A percentile compares a stretch with the other conserved stretches of the same genome.
Evolutionary conservation across 169 alveolate genomes (phyloP).

Genomic region (Cystoisospora suis): DNA sequence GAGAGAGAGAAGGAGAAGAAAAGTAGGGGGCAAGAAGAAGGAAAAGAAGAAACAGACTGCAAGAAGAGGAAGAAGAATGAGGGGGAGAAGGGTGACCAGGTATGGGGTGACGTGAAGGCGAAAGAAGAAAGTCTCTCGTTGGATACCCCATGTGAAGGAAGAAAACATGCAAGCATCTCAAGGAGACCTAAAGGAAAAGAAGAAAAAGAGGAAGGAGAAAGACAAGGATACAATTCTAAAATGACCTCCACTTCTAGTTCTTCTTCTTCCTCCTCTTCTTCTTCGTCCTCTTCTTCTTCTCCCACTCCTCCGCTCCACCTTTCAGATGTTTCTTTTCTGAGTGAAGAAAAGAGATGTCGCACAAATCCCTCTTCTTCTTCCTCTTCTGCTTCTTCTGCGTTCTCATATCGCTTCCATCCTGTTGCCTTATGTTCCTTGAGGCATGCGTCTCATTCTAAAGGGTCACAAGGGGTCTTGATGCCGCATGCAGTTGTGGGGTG

Average conservation of each 20-base stretch:
- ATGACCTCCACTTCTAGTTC: too few relatives aligned
- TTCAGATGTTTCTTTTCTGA: too few relatives aligned
- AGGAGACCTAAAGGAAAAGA: too few relatives aligned
- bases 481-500: constrained; percentile 21
- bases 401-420: not conserved
- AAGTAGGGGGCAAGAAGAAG: too few relatives aligned
- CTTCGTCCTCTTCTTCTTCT: too few relatives aligned
- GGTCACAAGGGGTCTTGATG: not conserved
- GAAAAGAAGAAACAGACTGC: not conserved
- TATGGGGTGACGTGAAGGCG: not conserved
- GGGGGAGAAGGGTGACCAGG: not conserved
- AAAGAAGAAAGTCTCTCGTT: not conserved
- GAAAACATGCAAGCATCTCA: too few relatives aligned
- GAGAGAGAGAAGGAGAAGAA: not conserved
- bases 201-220: too few relatives aligned
- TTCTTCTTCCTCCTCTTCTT: too few relatives aligned
- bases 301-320: too few relatives aligned
- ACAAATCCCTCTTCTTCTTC: not conserved
- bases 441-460: not conserved
- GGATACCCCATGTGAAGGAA: too few relatives aligned
- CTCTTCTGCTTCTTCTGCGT: not conserved
- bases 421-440: constrained; percentile 23
- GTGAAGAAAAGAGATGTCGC: too few relatives aligned
- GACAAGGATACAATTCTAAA: too few relatives aligned
- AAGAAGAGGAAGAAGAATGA: not conserved